phyloP scores from a whole-genome alignment of 1,284 basidiomycete genomes.

The Sporisorium exsertum region DNA sequence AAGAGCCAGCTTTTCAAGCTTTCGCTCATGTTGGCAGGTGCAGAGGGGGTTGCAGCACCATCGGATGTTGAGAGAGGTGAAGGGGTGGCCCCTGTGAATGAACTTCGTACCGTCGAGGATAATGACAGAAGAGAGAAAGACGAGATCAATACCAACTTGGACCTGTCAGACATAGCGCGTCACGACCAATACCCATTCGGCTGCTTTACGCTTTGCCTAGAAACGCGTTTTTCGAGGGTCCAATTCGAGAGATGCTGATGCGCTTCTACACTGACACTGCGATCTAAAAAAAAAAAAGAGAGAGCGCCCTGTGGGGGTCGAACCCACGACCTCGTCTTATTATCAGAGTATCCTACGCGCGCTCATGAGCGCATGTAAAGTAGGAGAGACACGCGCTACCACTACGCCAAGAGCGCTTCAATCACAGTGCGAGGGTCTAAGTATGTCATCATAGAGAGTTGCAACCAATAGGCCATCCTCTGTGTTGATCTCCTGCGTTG shows the following conservation, averaged over 20 bases:
- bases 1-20: constrained; percentile 42
- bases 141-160: not conserved
- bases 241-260: not conserved
- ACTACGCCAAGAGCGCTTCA: constrained; percentile 51
- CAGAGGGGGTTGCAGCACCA: not conserved
- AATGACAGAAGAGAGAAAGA: not conserved
- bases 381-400: constrained; percentile 55
- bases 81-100: not conserved
- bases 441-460: not conserved
- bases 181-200: not conserved
- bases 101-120: not conserved
- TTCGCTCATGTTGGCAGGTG: constrained; percentile 27
- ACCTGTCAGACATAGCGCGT: not conserved
- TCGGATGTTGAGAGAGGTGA: not conserved
- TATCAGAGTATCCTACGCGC: constrained; percentile 7
- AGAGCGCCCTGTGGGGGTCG: constrained; percentile 52
- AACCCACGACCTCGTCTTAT: constrained; percentile 52
- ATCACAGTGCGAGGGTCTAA: too few relatives aligned
- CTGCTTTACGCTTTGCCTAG: not conserved
- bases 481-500: too few relatives aligned
- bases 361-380: not conserved
- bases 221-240: constrained; percentile 8
- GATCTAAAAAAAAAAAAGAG: constrained; percentile 1
- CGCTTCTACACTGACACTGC: too few relatives aligned
- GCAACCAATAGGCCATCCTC: too few relatives aligned